Percentiles rank a stretch among this genome's conserved stretches.
These are phyloP conservation scores for Pseudoperonospora humuli DNA, from an alignment of 352 stramenopile species.

Conservation along the genomic window DNA sequence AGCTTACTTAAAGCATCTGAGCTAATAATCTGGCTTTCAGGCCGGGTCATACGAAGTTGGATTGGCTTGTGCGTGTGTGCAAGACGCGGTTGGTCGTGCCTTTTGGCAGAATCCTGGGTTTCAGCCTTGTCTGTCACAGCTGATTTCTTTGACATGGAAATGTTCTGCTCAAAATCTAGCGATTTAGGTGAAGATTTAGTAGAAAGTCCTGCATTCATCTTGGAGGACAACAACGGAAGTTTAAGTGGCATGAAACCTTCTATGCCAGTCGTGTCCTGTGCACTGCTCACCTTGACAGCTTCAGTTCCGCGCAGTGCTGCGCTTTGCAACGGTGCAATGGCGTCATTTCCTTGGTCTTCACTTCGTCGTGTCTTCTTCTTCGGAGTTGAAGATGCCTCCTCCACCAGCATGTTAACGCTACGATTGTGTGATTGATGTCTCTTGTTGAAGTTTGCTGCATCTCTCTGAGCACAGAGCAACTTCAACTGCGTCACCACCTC, in stretches of 20 bases:
- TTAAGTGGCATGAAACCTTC: slow-evolving; percentile 48
- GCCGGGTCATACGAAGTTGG: slow-evolving; percentile 3
- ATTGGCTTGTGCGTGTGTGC: neutral
- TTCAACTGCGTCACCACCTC: slow-evolving; percentile 64
- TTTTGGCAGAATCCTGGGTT: slow-evolving; percentile 1
- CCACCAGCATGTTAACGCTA: slow-evolving; percentile 32
- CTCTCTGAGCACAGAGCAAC: slow-evolving; percentile 57
- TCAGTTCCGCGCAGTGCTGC: neutral
- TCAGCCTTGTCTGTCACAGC: neutral
- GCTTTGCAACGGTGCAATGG: neutral
- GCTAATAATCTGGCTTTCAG: neutral
- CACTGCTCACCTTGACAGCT: neutral
- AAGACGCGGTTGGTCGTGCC: neutral
- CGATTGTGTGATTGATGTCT: slow-evolving; percentile 36
- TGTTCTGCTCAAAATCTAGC: slow-evolving; percentile 2
- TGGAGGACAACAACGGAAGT: slow-evolving; percentile 26
- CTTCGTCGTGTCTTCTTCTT: slow-evolving; percentile 24
- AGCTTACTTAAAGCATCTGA: slow-evolving; percentile 30
- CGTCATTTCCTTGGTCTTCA: slow-evolving; percentile 6
- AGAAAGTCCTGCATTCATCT: slow-evolving; percentile 15
- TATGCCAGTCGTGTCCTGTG: slow-evolving; percentile 9
- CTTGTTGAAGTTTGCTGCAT: slow-evolving; percentile 67
- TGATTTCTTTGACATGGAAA: slow-evolving; percentile 7
- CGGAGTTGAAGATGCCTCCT: slow-evolving; percentile 15
- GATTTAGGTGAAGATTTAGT: slow-evolving; percentile 11